Conservation (phyloP, 208 protist genomes). For the Leishmania tropica region DNA sequence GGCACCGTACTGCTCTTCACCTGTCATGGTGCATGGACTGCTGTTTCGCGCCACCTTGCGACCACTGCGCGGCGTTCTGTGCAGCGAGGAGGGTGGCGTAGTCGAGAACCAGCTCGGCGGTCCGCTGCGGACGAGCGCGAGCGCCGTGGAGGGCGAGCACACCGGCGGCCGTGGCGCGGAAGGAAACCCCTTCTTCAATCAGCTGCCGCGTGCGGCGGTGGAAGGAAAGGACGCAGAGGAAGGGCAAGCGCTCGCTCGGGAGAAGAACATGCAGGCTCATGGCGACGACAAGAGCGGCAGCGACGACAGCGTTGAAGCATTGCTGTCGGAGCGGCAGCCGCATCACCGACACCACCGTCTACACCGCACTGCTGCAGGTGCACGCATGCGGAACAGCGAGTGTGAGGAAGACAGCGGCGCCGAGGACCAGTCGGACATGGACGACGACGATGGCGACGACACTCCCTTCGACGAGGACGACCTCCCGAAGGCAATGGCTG, state of each 20-base stretch:
- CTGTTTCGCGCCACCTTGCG: slow-evolving; percentile 39
- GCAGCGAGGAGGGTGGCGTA: slow-evolving; percentile 36
- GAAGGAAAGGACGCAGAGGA: not conserved
- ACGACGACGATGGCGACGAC: slow-evolving; percentile 3
- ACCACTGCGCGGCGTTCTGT: slow-evolving; percentile 32
- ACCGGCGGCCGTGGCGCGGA: not conserved
- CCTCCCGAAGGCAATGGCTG: slow-evolving; percentile 8
- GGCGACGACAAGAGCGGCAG: not conserved
- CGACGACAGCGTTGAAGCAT: slow-evolving; percentile 21
- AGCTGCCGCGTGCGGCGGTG: not conserved
- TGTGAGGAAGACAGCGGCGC: slow-evolving; percentile 1
- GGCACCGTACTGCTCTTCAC: not conserved
- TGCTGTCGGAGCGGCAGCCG: slow-evolving; percentile 14
- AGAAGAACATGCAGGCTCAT: not conserved
- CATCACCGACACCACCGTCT: slow-evolving; percentile 4
- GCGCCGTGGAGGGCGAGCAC: not conserved
- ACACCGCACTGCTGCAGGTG: not conserved
- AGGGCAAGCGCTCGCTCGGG: not conserved
- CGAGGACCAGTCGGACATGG: not conserved
- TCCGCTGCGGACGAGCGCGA: not conserved
- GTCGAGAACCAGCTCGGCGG: slow-evolving; percentile 31
- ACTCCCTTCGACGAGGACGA: slow-evolving; percentile 14
- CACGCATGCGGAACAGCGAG: slow-evolving; percentile 1
- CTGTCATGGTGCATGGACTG: slow-evolving; percentile 5
- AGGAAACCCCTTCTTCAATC: not conserved